These are phyloP conservation scores for Kentomonas sorsogonicus DNA, from an alignment of 208 protist genomes.

Conservation along the genomic window DNA sequence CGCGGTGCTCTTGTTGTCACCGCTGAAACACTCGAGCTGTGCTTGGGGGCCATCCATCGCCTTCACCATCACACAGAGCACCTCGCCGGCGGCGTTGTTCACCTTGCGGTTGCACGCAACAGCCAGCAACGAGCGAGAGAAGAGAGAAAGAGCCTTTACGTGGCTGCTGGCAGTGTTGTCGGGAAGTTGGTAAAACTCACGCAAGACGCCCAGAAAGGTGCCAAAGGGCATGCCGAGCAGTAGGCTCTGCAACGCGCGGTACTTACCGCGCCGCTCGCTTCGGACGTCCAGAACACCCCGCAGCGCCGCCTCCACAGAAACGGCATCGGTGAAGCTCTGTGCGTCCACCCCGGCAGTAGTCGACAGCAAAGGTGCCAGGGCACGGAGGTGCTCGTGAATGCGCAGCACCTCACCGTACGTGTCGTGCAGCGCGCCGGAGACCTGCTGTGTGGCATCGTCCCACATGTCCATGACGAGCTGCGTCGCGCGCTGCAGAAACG, in stretches of 20 bases:
- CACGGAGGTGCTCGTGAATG: slow-evolving; percentile 8
- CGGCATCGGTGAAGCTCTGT: background rate
- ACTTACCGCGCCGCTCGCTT: slow-evolving; percentile 77
- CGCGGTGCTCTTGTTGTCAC: background rate
- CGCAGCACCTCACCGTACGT: slow-evolving; percentile 63
- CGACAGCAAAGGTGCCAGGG: background rate
- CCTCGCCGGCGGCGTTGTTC: slow-evolving; percentile 69
- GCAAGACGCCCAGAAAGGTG: background rate
- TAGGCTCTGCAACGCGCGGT: slow-evolving; percentile 77
- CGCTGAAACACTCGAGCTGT: background rate
- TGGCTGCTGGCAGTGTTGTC: too few species aligned
- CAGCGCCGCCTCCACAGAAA: slow-evolving; percentile 23
- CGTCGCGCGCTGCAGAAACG: slow-evolving; percentile 37
- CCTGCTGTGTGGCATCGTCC: slow-evolving; percentile 85
- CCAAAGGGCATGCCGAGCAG: slow-evolving; percentile 33
- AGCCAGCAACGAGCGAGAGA: slow-evolving; percentile 43
- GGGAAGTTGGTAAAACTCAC: too few species aligned
- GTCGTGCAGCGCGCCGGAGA: slow-evolving; percentile 75
- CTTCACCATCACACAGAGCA: slow-evolving; percentile 25
- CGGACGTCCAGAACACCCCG: slow-evolving; percentile 43
- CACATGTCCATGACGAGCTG: slow-evolving; percentile 83
- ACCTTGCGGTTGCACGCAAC: slow-evolving; percentile 80
- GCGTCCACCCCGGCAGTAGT: background rate
- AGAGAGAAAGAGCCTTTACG: too few species aligned
- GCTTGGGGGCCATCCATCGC: background rate